Base-by-base conservation (phyloP, 2,329 filamentous ascomycete genomes). In the Rhexocercosporidium sp. region DNA sequence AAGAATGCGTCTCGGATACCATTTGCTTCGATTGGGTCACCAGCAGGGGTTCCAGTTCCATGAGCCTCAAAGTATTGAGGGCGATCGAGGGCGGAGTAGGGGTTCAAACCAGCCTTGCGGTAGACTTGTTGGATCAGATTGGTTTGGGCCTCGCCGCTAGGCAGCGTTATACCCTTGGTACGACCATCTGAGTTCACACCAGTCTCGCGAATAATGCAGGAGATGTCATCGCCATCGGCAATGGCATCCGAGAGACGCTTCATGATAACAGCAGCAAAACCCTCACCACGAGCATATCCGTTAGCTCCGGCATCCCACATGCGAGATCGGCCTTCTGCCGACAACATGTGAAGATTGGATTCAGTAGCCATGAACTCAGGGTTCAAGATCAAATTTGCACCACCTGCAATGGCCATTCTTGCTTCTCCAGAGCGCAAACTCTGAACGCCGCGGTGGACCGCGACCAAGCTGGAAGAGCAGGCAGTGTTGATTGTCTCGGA, bases 151-250 rank as follows among this genome's bases (percentile, higher is more conserved):
- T 71, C 64, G 0, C 77, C 74, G 60, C 78, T 86, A 0, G 87
- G 87, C 76, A 86, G 80, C 0, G 86, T 88, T 68, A 89, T 84
- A 0, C 86, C 86, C 20, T 72, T 77, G 49, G 69, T 85, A 80
- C 41, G 76, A 77, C 70, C 69, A 66, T 84, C 88, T 64, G 86
- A 83, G 67, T 88, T 88, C 47, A 84, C 79, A 18, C 69, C 67
- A 39, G 68, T 69, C 47, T 68, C 68, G 20, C 85, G 81, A 62
- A 89, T 84, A 37, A 88, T 80, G 12, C 82, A 84, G 7, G 85
- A 82, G 64, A 88, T 86, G 0, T 83, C 82, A 73, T 91, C 87
- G 20, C 86, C 85, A 70, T 88, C 85, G 11, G 79, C 78, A 11
- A 90, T 71, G 3, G 82, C 82, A 53, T 79, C 75, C 12, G 79